Evolutionary conservation across 305 asterid genomes (phyloP), one percentile per base, ranked within the genome.

Genomic region (Fraxinus paxiana): DNA sequence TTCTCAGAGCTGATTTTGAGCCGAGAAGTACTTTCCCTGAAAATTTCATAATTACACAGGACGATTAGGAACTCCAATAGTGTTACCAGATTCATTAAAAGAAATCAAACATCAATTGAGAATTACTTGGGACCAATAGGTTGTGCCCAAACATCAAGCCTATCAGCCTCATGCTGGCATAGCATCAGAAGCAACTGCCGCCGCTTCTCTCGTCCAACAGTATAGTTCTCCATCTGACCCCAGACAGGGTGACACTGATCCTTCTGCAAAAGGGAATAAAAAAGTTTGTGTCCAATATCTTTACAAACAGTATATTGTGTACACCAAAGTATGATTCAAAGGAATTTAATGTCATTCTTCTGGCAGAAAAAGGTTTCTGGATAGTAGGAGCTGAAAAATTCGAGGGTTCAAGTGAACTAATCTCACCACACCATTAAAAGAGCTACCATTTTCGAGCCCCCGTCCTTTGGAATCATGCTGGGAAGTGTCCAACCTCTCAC

Each of bases 81-180:
- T 48, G 73, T 56, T n/a, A 73, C 20, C 59, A 73, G 78, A 80
- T 38, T n/a, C 69, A 77, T n/a, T 73, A 30, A 75, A 73, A 48
- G 79, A 82, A 79, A 54, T 17, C 31, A 37, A 71, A 78, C 80
- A 79, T 67, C 71, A 77, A 70, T 82, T 17, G 79, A 79, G 71
- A 17, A 75, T 86, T 93, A 96, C 99, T 92, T 96, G 76, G 97
- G 82, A 79, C 92, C 95, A 88, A 91, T 86, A 84, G 99, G 99
- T 80, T 93, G 97, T 83, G 99, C 98, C 99, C 99, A 96, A 81
- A 96, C 97, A 83, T 96, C 99, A 87, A 96, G 99, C 83, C 99
- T 90, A 86, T 96, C 98, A 79, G 97, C 93, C 81, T 96, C 98
- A 77, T 94, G 93, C 89, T 94, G 98, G 90, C 98, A 94, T 84